phyloP scores from a whole-genome alignment of 495 filamentous ascomycete species.

The Chaetomium cochliodes region DNA sequence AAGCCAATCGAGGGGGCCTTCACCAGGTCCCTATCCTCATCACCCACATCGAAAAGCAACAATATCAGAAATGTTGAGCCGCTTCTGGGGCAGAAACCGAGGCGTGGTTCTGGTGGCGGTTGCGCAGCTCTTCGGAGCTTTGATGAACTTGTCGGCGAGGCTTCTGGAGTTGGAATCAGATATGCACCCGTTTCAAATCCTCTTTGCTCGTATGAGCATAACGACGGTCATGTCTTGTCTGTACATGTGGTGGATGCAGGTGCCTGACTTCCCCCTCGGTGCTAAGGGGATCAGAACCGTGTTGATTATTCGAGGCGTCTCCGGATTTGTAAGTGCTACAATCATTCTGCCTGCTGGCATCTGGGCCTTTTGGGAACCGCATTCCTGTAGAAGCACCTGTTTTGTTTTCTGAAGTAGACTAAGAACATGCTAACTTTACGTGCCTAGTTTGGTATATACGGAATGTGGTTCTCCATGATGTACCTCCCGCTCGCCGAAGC shows the following conservation, averaged over 20 bases:
- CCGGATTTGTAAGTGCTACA: constrained; percentile 59
- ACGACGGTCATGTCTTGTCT: constrained; percentile 63
- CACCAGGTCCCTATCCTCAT: constrained; percentile 6
- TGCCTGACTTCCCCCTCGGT: constrained; percentile 72
- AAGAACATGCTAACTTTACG: not conserved
- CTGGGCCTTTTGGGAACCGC: not conserved
- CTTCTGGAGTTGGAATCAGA: constrained; percentile 70
- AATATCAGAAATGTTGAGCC: not conserved
- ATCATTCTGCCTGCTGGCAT: constrained; percentile 24
- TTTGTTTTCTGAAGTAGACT: not conserved
- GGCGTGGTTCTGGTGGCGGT: constrained; percentile 70
- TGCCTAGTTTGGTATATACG: constrained; percentile 66
- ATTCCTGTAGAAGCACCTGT: not conserved
- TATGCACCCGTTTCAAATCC: constrained; percentile 85
- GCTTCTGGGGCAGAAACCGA: constrained; percentile 58
- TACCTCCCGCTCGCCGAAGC: constrained; percentile 90
- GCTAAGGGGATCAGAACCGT: constrained; percentile 61
- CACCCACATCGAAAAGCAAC: constrained; percentile 1
- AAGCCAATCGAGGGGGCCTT: constrained; percentile 19
- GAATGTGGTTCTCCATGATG: constrained; percentile 63
- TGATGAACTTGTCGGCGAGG: constrained; percentile 86
- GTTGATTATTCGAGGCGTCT: constrained; percentile 65
- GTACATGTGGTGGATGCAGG: constrained; percentile 72
- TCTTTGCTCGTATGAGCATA: constrained; percentile 81
- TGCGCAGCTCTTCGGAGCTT: constrained; percentile 78